Conservation (phyloP, 1,139 yeast species). For the Geotrichum candidum region DNA sequence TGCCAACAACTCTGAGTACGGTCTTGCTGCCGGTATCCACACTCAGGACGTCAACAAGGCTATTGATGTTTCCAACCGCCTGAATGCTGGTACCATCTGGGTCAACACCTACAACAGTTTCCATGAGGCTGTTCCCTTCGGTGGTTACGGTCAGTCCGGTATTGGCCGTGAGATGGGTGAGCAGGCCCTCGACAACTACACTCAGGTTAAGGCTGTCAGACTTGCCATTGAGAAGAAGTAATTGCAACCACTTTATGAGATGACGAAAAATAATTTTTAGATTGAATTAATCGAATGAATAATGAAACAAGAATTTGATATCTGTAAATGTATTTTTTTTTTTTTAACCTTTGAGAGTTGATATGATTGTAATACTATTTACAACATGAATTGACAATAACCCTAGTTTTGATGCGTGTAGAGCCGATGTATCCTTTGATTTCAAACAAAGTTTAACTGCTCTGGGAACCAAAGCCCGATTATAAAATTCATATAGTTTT, state of each 20-base stretch:
- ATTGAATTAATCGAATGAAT: background rate
- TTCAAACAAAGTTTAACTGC: too few relatives aligned
- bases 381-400: too few relatives aligned
- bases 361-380: too few relatives aligned
- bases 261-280: background rate
- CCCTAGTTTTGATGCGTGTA: too few relatives aligned
- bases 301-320: background rate
- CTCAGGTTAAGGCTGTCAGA: constrained; percentile 69
- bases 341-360: too few relatives aligned
- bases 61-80: constrained; percentile 53
- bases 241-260: background rate
- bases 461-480: too few relatives aligned
- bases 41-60: constrained; percentile 55
- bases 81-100: constrained; percentile 81
- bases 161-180: constrained; percentile 89
- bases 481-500: too few relatives aligned
- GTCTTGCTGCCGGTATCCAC: constrained; percentile 80
- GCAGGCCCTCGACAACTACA: constrained; percentile 71
- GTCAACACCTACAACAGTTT: constrained; percentile 76
- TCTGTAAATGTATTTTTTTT: background rate
- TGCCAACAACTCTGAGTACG: constrained; percentile 69
- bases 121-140: constrained; percentile 71
- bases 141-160: constrained; percentile 85
- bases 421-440: too few relatives aligned
- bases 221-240: constrained; percentile 18